Percentiles rank a stretch among this genome's conserved stretches.
These are phyloP conservation scores for Forsythia viridissima DNA, from an alignment of 257 asterid species.

Conservation along the genomic window DNA sequence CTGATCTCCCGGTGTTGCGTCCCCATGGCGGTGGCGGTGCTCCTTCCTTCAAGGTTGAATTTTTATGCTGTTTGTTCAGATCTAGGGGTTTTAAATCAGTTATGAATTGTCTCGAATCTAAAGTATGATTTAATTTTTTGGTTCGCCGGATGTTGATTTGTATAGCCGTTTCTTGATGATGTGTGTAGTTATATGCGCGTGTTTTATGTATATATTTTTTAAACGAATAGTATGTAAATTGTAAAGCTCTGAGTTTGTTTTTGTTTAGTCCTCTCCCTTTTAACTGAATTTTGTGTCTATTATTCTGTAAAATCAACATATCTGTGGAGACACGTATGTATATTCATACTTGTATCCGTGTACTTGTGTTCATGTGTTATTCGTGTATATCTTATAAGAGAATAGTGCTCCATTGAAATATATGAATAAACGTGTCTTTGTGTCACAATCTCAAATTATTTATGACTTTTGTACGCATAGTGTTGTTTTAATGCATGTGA, in stretches of 20 bases:
- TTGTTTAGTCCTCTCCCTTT: not conserved
- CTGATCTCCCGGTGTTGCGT: slow-evolving; percentile 30
- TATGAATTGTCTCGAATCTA: not conserved
- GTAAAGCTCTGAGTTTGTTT: not conserved
- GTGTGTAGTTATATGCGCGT: not conserved
- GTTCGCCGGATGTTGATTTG: slow-evolving; percentile 2
- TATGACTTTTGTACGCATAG: not conserved
- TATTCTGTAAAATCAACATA: not conserved
- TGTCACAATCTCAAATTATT: not conserved
- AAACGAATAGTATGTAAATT: not conserved
- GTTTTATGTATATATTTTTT: not conserved
- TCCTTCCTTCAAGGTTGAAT: slow-evolving; percentile 48
- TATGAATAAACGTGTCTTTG: not conserved
- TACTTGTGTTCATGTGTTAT: not conserved
- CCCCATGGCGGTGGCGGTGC: slow-evolving; percentile 47
- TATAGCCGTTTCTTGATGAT: not conserved
- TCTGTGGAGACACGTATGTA: not conserved
- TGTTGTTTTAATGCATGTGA: not conserved
- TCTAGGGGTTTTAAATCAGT: slow-evolving; percentile 33
- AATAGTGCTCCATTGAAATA: not conserved
- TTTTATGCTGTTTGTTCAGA: slow-evolving; percentile 31
- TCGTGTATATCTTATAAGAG: not conserved
- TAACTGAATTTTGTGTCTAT: not conserved
- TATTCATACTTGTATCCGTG: not conserved
- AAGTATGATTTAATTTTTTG: not conserved